Evolutionary conservation across 345 rosid genomes (phyloP).

Genomic region (Salix brachista): DNA sequence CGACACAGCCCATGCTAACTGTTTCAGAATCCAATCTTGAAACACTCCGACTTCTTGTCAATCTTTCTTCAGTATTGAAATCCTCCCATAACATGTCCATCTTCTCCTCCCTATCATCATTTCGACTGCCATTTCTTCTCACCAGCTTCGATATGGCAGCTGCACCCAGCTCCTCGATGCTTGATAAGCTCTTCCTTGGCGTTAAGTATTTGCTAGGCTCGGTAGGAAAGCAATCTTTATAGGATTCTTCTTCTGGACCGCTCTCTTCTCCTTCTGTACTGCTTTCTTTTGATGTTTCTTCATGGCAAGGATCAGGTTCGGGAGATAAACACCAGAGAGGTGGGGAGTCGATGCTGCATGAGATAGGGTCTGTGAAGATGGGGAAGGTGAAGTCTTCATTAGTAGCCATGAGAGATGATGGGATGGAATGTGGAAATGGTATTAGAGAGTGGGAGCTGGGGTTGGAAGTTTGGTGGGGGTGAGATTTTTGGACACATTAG

Average conservation of each 20-base stretch:
- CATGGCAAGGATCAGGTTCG: slow-evolving; percentile 11
- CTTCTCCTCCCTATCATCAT: slow-evolving; percentile 40
- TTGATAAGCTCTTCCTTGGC: slow-evolving; percentile 37
- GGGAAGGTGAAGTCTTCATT: slow-evolving; percentile 79
- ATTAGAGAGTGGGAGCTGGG: not conserved
- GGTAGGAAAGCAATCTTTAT: not conserved
- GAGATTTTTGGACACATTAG: slow-evolving; percentile 32
- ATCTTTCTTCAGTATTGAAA: slow-evolving; percentile 51
- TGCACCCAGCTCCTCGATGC: slow-evolving; percentile 9
- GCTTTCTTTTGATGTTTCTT: slow-evolving; percentile 4
- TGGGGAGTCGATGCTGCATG: slow-evolving; percentile 53
- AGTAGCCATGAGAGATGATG: slow-evolving; percentile 7
- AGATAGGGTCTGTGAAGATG: slow-evolving; percentile 18
- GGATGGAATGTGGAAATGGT: not conserved
- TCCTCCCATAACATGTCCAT: slow-evolving; percentile 93
- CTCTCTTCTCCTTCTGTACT: slow-evolving; percentile 1
- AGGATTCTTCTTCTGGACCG: not conserved
- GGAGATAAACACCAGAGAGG: slow-evolving; percentile 61
- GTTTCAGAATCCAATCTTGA: slow-evolving; percentile 5
- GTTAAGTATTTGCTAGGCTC: not conserved
- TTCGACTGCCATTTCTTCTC: not conserved
- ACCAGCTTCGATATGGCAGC: not conserved
- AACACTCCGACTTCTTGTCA: slow-evolving; percentile 23
- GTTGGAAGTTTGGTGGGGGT: slow-evolving; percentile 29
- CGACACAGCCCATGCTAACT: slow-evolving; percentile 29